Evolutionary conservation across 768 basidiomycete species (phyloP), one percentile per base, ranked within the genome.

Genomic region (Hypsizygus marmoreus): DNA sequence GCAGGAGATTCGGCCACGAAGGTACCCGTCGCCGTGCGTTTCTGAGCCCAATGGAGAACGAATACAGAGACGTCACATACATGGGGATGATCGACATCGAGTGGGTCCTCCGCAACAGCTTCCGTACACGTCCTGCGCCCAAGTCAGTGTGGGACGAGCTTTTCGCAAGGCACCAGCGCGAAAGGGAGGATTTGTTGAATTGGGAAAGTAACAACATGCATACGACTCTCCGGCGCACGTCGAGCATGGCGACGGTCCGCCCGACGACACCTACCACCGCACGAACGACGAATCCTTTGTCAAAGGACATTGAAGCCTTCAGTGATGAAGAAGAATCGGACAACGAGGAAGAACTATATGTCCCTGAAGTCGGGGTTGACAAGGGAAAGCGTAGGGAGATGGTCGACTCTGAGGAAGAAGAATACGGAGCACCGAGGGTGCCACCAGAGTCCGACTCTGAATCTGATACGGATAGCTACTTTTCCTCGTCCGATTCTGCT

Each of bases 61-160:
- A 72, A 35, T 85, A 80, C 80, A 81, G 75, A 51, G 81, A 85
- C 48, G 75, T 79, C 19, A 81, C 79, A 1, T 78, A 79, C 52
- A 63, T 85, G 25, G 82, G 75, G 6, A 70, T 86, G 53, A 60
- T 86, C 41, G 82, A 77, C 35, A 84, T 79, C 0, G 83, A 86
- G 34, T 85, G 81, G 81, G 43, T 65, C 19, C 51, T 79, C 28
- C 70, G 47, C 26, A 43, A 43, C 1, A 22, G 20, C 47, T 62
- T 14, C 42, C 49, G 10, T 57, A 58, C 35, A 55, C 60, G 54
- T 4, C 50, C 57, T 13, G 65, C 73, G 0, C 70, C 73, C 0
- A 56, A 61, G 30, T 71, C 74, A 1, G 57, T 79, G 3, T 86
- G 84, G 84, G 83, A 84, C 41, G 84, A 82, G 55, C 66, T 86